Evolutionary conservation across 164 flowering plant genomes (phyloP).

Genomic region (Stephania yunnanensis): DNA sequence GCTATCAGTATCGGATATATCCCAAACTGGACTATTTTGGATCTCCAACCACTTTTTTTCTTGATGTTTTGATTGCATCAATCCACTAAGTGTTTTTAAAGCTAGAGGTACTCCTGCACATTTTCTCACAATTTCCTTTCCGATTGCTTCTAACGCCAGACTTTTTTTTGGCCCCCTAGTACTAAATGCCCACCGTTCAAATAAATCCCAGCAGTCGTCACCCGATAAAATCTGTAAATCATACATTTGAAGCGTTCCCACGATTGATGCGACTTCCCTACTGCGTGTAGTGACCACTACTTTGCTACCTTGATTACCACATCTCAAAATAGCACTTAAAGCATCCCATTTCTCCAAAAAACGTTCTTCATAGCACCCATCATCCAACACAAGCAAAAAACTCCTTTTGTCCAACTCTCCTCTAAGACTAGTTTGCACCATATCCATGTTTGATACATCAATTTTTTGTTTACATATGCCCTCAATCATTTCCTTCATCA

Average conservation of each 20-base stretch:
- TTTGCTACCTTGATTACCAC: conserved; percentile 1
- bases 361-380: not conserved
- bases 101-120: not conserved
- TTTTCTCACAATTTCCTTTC: not conserved
- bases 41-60: not conserved
- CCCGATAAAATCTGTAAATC: not conserved
- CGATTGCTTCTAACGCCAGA: not conserved
- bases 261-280: not conserved
- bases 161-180: not conserved
- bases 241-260: not conserved
- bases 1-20: not conserved
- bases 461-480: no score
- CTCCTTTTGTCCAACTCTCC: not conserved
- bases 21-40: not conserved
- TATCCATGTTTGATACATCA: not conserved
- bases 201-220: not conserved
- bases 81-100: not conserved
- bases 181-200: not conserved
- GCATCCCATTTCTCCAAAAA: not conserved
- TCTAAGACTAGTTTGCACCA: not conserved
- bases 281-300: conserved; percentile 6
- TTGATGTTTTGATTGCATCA: not conserved
- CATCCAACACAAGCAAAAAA: conserved; percentile 9
- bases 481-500: not conserved
- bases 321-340: not conserved